phyloP scores from a whole-genome alignment of 2,329 filamentous ascomycete genomes.

The Cordyceps fumosorosea region DNA sequence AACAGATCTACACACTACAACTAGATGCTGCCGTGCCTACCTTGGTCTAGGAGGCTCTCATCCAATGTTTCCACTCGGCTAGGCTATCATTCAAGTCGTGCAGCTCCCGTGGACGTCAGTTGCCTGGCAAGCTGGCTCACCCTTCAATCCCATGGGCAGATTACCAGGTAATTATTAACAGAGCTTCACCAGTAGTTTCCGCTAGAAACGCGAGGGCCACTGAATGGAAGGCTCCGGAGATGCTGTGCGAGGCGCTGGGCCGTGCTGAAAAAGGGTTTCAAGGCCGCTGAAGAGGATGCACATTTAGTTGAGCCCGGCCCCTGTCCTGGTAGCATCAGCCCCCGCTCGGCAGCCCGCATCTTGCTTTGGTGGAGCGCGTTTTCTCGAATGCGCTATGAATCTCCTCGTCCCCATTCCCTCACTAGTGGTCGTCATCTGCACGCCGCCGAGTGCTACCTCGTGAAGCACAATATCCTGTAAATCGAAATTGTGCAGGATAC shows the following conservation, averaged over 20 bases:
- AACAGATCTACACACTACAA: not conserved
- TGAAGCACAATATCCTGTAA: no score
- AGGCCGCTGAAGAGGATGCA: not conserved
- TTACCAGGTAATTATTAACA: no score
- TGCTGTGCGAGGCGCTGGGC: not conserved
- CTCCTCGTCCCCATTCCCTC: not conserved
- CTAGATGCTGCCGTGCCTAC: not conserved
- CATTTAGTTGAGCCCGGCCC: not conserved
- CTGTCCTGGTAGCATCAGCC: not conserved
- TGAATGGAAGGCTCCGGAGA: no score
- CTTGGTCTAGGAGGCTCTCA: not conserved
- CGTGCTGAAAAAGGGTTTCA: no score
- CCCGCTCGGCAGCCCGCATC: not conserved
- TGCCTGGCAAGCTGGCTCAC: no score
- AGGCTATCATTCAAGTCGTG: not conserved
- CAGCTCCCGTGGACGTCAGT: no score
- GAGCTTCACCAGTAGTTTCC: no score
- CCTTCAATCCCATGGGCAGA: no score
- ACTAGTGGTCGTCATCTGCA: not conserved
- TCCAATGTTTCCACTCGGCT: not conserved
- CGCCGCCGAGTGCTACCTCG: no score
- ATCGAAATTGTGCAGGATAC: no score
- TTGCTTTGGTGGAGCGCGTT: not conserved
- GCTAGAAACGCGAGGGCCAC: no score
- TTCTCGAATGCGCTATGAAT: not conserved